These are phyloP conservation scores for Asclepias syriaca DNA, from an alignment of 257 asterid species.

Conservation along the genomic window DNA sequence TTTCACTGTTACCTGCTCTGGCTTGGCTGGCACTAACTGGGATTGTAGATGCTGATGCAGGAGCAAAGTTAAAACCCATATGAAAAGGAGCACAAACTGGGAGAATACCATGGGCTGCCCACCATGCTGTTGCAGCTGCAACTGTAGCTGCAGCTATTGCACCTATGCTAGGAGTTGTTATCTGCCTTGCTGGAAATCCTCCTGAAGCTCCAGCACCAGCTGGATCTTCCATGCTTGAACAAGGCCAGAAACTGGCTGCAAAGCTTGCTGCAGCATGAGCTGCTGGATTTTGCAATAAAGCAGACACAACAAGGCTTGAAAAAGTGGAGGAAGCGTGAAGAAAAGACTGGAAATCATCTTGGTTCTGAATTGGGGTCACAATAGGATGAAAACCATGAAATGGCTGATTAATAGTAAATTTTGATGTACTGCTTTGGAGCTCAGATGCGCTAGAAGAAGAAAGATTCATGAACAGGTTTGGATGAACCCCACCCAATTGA, in stretches of 20 bases:
- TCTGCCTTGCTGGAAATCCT: conserved; percentile 36
- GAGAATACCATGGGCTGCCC: conserved; percentile 93
- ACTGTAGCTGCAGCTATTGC: conserved; percentile 94
- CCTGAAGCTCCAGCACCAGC: conserved; percentile 31
- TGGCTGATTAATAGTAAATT: conserved; percentile 53
- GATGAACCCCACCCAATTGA: conserved; percentile 43
- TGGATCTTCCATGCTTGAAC: conserved; percentile 41
- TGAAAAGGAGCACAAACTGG: conserved; percentile 79
- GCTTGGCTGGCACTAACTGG: conserved; percentile 40
- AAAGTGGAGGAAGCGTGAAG: conserved; percentile 59
- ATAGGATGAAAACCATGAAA: conserved; percentile 57
- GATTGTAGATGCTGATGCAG: conserved; percentile 42
- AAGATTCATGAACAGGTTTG: conserved; percentile 38
- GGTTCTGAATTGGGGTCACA: conserved; percentile 50
- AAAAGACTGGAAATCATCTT: conserved; percentile 56
- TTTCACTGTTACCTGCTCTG: conserved; percentile 33
- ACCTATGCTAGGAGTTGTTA: conserved; percentile 60
- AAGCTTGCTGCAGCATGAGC: conserved; percentile 92
- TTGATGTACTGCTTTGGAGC: conserved; percentile 42
- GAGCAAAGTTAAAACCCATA: conserved; percentile 51
- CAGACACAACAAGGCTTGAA: conserved; percentile 73
- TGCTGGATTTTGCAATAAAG: conserved; percentile 78
- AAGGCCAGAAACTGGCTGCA: conserved; percentile 77
- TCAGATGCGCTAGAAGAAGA: conserved; percentile 48
- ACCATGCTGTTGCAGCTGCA: conserved; percentile 98